A percentile compares a stretch with the other conserved stretches of the same genome.
These are phyloP conservation scores for Melastoma malabathricum DNA, from an alignment of 345 rosid species.

Conservation along the genomic window DNA sequence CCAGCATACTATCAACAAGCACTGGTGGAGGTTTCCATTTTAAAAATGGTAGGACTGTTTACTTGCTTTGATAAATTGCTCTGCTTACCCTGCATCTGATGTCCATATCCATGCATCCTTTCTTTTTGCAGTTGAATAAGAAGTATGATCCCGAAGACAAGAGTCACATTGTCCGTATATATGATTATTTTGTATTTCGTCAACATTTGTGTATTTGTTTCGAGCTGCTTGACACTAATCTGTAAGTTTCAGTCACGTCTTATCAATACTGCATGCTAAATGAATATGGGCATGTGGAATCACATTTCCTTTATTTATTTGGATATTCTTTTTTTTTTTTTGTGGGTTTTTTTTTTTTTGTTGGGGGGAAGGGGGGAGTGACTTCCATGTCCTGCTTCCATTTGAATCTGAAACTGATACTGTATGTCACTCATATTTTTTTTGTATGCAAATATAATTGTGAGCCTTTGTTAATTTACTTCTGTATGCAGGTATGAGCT, in stretches of 20 bases:
- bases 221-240: conserved; percentile 89
- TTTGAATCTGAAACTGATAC: no score
- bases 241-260: conserved; percentile 37
- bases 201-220: conserved; percentile 92
- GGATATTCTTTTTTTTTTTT: no score
- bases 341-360: no score
- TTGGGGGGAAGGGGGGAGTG: no score
- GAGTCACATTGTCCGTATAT: conserved; percentile 95
- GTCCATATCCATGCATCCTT: conserved; percentile 7
- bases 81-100: not conserved
- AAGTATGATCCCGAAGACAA: conserved; percentile 97
- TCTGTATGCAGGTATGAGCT: conserved; percentile 70
- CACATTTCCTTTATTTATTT: conserved; percentile 3
- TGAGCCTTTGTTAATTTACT: conserved; percentile 5
- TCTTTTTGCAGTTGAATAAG: conserved; percentile 64
- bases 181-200: conserved; percentile 77
- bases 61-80: conserved; percentile 1
- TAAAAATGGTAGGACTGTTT: conserved; percentile 56
- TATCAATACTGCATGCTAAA: not conserved
- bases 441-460: no score
- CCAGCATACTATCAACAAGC: conserved; percentile 99
- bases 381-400: no score
- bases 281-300: not conserved
- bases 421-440: no score
- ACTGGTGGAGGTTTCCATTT: conserved; percentile 91